A percentile compares a stretch with the other conserved stretches of the same genome.
phyloP scores from a whole-genome alignment of 768 basidiomycete species.

The Hypsizygus marmoreus region DNA sequence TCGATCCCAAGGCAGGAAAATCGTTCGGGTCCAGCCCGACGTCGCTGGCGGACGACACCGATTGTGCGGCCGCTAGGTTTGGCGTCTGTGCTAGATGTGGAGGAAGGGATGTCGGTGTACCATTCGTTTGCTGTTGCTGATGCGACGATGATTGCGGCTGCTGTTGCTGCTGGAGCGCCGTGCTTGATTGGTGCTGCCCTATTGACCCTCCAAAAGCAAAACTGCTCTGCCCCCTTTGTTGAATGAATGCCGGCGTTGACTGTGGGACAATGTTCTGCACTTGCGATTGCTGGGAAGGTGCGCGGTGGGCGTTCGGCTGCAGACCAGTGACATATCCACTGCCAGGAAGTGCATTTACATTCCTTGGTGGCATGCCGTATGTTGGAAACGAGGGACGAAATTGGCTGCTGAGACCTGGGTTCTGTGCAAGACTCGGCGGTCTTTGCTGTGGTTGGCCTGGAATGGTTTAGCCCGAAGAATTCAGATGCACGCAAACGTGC shows the following conservation, averaged over 20 bases:
- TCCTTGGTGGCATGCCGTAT: slow-evolving; percentile 66
- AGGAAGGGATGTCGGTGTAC: slow-evolving; percentile 50
- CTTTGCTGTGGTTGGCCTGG: slow-evolving; percentile 82
- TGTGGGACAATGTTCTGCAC: slow-evolving; percentile 58
- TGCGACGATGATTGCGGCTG: slow-evolving; percentile 42
- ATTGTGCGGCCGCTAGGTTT: slow-evolving; percentile 53
- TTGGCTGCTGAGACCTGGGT: slow-evolving; percentile 60
- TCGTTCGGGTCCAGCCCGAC: slow-evolving; percentile 84
- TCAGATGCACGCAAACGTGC: slow-evolving; percentile 13
- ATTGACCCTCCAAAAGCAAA: slow-evolving; percentile 67
- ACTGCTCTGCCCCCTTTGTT: slow-evolving; percentile 59
- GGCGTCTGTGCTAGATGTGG: slow-evolving; percentile 59
- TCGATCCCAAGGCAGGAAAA: slow-evolving; percentile 83
- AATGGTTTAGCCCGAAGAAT: slow-evolving; percentile 27
- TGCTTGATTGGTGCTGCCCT: slow-evolving; percentile 49
- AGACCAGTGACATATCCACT: slow-evolving; percentile 58
- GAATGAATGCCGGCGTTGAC: slow-evolving; percentile 63
- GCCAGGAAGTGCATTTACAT: slow-evolving; percentile 48
- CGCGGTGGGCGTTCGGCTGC: slow-evolving; percentile 62
- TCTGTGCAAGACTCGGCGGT: slow-evolving; percentile 72
- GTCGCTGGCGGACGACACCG: slow-evolving; percentile 68
- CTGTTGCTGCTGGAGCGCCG: slow-evolving; percentile 44
- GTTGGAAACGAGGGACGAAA: slow-evolving; percentile 58
- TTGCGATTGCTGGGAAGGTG: slow-evolving; percentile 53
- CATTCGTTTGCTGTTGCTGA: slow-evolving; percentile 57